Percentiles rank a stretch among this genome's conserved stretches.
These are phyloP conservation scores for Bryoerythrophyllum caledonicum DNA, from an alignment of 225 moss, liverwort and hornwort species.

Conservation along the genomic window DNA sequence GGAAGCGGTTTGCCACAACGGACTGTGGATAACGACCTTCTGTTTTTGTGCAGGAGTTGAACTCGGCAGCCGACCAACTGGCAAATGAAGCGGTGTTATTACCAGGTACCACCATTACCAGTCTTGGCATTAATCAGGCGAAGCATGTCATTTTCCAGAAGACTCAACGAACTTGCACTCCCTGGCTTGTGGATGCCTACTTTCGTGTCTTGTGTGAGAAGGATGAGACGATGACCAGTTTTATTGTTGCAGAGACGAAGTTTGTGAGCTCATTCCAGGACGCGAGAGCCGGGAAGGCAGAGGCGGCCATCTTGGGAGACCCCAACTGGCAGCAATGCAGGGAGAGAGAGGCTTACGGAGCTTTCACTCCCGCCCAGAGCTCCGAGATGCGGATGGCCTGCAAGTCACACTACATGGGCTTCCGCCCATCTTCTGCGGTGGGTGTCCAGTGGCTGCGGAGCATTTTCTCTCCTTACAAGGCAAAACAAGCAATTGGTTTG, in stretches of 20 bases:
- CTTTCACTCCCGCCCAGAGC: conserved; percentile 37
- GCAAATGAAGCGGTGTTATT: conserved; percentile 86
- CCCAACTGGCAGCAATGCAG: conserved; percentile 36
- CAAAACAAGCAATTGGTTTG: conserved; percentile 34
- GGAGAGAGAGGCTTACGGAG: conserved; percentile 36
- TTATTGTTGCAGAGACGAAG: conserved; percentile 48
- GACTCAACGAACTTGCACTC: not conserved
- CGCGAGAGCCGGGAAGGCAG: conserved; percentile 21
- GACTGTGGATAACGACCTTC: not conserved
- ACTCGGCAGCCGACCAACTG: conserved; percentile 73
- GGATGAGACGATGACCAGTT: not conserved
- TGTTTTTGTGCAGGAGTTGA: conserved; percentile 48
- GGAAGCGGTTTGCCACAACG: no score
- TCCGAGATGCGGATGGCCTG: conserved; percentile 51
- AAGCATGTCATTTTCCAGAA: not conserved
- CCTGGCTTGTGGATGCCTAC: not conserved
- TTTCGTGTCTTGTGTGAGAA: not conserved
- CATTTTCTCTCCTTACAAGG: conserved; percentile 31
- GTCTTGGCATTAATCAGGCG: not conserved
- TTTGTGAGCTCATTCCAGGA: conserved; percentile 54
- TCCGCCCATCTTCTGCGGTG: conserved; percentile 36
- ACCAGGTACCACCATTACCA: conserved; percentile 65
- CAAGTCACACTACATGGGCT: conserved; percentile 49
- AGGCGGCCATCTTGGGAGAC: conserved; percentile 39
- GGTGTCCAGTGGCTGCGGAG: conserved; percentile 47